A percentile compares a stretch with the other conserved stretches of the same genome.
Conservation (phyloP, 129 eudicot species). For the Solidago caesia region DNA sequence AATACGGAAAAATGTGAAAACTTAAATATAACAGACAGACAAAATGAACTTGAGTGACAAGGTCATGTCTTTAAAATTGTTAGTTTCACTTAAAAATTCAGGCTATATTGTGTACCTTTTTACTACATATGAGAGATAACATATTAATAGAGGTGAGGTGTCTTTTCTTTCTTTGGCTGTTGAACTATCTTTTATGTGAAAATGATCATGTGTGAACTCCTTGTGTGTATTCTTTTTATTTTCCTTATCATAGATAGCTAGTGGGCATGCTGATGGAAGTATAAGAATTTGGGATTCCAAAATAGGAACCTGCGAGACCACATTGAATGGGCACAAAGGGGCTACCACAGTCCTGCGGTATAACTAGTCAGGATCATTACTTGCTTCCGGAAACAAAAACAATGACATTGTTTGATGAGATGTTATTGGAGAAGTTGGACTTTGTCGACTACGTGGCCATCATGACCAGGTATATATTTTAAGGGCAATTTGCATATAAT, state of each 20-base stretch:
- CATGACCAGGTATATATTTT: constrained; percentile 78
- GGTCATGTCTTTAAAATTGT: too few relatives aligned
- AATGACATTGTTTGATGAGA: constrained; percentile 94
- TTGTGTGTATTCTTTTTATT: background rate
- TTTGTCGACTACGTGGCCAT: constrained; percentile 90
- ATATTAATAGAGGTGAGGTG: too few relatives aligned
- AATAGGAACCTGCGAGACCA: constrained; percentile 83
- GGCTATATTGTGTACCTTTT: too few relatives aligned
- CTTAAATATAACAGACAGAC: too few relatives aligned
- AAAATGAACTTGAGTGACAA: too few relatives aligned
- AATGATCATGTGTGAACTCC: background rate
- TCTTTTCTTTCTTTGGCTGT: background rate
- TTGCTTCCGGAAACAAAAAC: constrained; percentile 97
- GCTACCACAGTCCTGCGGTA: constrained; percentile 68
- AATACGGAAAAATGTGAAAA: too few relatives aligned
- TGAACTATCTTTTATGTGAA: background rate
- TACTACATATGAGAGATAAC: too few relatives aligned
- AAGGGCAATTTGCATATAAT: background rate
- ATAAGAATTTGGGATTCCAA: constrained; percentile 87
- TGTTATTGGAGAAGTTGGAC: constrained; percentile 87
- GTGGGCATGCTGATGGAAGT: constrained; percentile 98
- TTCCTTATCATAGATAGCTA: constrained; percentile 55
- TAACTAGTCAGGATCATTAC: constrained; percentile 80
- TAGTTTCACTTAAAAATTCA: too few relatives aligned
- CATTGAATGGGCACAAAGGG: constrained; percentile 95